phyloP scores from a whole-genome alignment of 305 asterid species.

The Fraxinus floribunda region DNA sequence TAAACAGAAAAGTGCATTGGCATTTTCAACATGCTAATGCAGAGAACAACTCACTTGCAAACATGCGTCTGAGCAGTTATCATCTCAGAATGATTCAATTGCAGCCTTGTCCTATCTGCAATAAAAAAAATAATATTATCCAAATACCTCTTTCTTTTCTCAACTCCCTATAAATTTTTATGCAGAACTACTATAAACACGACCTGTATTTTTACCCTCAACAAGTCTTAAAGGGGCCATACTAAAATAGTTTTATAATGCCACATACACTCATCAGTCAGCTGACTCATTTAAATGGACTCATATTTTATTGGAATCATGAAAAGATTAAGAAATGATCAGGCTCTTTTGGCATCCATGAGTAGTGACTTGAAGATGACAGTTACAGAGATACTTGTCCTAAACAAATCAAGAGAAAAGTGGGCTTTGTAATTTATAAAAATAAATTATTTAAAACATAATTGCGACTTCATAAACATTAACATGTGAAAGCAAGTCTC shows the following conservation, averaged over 20 bases:
- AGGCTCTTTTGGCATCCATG: neutral
- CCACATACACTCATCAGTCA: neutral
- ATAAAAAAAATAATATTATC: neutral
- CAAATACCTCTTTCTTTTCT: neutral
- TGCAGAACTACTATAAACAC: neutral
- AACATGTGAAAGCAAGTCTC: neutral
- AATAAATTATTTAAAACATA: neutral
- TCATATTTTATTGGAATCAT: neutral
- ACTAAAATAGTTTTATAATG: neutral
- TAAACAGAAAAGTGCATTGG: neutral
- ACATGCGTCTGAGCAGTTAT: conserved; percentile 61
- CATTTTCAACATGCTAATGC: conserved; percentile 9
- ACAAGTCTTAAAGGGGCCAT: neutral
- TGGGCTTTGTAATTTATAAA: neutral
- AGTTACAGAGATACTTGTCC: neutral
- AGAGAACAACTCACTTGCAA: conserved; percentile 60
- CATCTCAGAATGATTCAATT: conserved; percentile 66
- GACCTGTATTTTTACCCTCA: neutral
- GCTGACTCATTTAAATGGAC: neutral
- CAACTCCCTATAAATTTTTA: neutral
- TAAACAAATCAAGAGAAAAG: neutral
- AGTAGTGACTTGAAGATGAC: neutral
- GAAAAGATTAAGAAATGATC: neutral
- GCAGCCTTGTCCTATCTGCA: conserved; percentile 82
- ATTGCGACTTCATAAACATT: neutral